Conservation (phyloP, 208 protist genomes). For the Acanthamoeba quina region DNA sequence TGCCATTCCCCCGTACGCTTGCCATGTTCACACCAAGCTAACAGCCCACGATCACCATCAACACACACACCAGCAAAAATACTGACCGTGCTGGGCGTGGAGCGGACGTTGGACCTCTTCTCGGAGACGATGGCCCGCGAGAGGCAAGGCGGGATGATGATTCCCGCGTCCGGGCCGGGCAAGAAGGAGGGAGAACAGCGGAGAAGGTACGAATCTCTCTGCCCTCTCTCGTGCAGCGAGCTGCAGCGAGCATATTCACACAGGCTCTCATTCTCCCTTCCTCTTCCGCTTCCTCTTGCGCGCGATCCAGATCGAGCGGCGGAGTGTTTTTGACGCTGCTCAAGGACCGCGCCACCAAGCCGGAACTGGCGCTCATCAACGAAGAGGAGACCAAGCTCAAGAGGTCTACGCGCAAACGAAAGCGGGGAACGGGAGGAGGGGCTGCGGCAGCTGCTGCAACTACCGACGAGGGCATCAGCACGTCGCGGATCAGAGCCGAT, state of each 20-base stretch:
- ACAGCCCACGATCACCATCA: not conserved
- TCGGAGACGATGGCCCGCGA: not conserved
- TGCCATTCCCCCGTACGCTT: not conserved
- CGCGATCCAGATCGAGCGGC: not conserved
- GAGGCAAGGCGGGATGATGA: constrained; percentile 3
- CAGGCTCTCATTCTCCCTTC: not conserved
- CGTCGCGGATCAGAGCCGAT: not conserved
- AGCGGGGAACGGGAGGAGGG: not conserved
- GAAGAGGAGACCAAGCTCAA: not conserved
- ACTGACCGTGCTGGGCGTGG: not conserved
- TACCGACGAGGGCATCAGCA: not conserved
- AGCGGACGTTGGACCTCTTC: not conserved
- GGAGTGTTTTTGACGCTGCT: constrained; percentile 18
- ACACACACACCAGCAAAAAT: not conserved
- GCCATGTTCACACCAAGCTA: not conserved
- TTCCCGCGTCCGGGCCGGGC: not conserved
- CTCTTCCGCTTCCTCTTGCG: not conserved
- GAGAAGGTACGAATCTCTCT: not conserved
- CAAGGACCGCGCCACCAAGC: not conserved
- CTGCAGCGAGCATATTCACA: not conserved
- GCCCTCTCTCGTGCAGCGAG: not conserved
- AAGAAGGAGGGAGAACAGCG: not conserved
- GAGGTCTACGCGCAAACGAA: not conserved
- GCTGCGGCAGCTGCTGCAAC: not conserved
- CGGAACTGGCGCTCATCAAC: not conserved